Base-by-base conservation (phyloP, 2,329 filamentous ascomycete genomes). In the Spiromastix sp. region DNA sequence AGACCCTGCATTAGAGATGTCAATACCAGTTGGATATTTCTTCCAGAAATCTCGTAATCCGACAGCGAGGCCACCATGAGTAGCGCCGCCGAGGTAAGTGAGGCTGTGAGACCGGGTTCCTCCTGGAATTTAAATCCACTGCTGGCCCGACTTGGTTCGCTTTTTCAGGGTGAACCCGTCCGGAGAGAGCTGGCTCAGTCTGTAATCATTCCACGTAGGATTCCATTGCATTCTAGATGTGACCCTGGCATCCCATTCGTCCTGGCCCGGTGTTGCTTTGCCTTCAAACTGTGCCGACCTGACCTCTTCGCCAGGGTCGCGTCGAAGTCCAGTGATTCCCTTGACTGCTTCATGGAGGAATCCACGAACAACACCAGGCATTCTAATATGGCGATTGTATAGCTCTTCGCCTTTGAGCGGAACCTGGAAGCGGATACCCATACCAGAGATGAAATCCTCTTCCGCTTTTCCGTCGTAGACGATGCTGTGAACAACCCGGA, bases 41-140 rank as follows among this genome's bases (percentile, higher is more conserved):
- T 79, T 72, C 75, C 75, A 79, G 49, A 79, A 79, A 45, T 78
- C 67, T 2, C 69, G 66, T 30, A 75, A 60, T 1, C 71, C 72
- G 4, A 79, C 50, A 1, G 70, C 74, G 2, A 79, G 58, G 9
- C 75, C 75, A n/a, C 75, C 75, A 3, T 57, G 53, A 0, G 62
- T 68, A 4, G 73, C 69, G 7, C 69, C 68, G 2, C 75, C 75
- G 1, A 79, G 63, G 42, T 78, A 79, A 0, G 66, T 71, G 0
- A 77, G 54, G 0, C 75, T 74, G 1, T 65, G 67, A 1, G 74
- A 64, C 2, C 71, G 63, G 1, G 67, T 72, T 2, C 71, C 71
- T 0, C 70, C 73, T 0, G 71, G 67, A 8, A 77, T 70, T 1
- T 70, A 72, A 2, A 78, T 55, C 73, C 74, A 78, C 36, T 64